Percentiles rank a stretch among this genome's conserved stretches.
Evolutionary conservation across 805 yeast genomes (phyloP).

Genomic region (Teunomyces aglyptinius): DNA sequence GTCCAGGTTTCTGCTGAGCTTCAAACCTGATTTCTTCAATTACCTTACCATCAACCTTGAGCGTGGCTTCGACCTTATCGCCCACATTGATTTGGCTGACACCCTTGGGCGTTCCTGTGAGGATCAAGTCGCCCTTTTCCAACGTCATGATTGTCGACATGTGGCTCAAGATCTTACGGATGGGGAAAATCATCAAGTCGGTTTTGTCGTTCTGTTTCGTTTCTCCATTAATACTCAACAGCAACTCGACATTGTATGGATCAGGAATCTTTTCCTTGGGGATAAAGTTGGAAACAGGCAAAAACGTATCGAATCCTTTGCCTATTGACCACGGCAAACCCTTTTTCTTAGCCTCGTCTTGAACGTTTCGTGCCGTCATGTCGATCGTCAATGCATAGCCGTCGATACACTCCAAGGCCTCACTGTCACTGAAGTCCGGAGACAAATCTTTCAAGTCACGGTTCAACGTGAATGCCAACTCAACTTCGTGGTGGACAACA

Average conservation of each 20-base stretch:
- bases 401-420: conserved; percentile 74
- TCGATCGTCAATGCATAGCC: conserved; percentile 92
- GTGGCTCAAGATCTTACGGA: conserved; percentile 73
- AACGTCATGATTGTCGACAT: conserved; percentile 90
- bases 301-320: conserved; percentile 94
- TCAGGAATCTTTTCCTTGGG: conserved; percentile 64
- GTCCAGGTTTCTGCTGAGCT: conserved; percentile 53
- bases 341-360: conserved; percentile 87
- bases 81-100: conserved; percentile 86
- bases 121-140: conserved; percentile 83
- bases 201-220: conserved; percentile 73
- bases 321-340: conserved; percentile 97
- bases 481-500: conserved; percentile 88
- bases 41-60: conserved; percentile 54
- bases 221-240: conserved; percentile 68
- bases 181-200: conserved; percentile 81
- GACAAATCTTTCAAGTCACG: conserved; percentile 61
- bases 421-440: conserved; percentile 55
- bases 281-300: conserved; percentile 78
- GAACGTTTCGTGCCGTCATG: conserved; percentile 94
- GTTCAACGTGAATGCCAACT: conserved; percentile 76
- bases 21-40: conserved; percentile 54
- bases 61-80: conserved; percentile 66
- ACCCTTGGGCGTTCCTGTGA: conserved; percentile 98
- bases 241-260: conserved; percentile 67